These are phyloP conservation scores for Nepenthes gracilis DNA, from an alignment of 148 eudicot genomes.

Conservation along the genomic window DNA sequence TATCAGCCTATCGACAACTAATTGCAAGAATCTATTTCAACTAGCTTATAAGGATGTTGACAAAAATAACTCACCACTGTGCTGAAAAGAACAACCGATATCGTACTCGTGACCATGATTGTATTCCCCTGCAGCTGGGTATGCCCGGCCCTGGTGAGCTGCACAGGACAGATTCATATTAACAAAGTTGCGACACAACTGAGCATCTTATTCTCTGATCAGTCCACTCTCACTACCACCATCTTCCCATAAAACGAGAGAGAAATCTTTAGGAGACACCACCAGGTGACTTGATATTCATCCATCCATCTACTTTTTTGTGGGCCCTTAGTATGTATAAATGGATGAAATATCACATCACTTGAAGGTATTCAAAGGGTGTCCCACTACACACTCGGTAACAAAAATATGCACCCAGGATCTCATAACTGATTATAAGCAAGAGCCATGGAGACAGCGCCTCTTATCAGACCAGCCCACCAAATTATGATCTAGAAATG, in stretches of 20 bases:
- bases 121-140: conserved; percentile 57
- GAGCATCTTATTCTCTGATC: neutral
- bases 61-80: conserved; percentile 41
- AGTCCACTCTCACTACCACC: neutral
- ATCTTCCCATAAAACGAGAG: neutral
- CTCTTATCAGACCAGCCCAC: conserved; percentile 99
- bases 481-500: conserved; percentile 57
- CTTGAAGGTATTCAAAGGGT: no score
- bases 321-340: no score
- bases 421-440: conserved; percentile 61
- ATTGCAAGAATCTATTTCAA: neutral
- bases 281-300: no score
- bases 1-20: no score
- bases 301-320: no score
- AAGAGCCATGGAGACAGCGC: conserved; percentile 95
- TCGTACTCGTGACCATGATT: conserved; percentile 74
- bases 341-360: no score
- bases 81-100: conserved; percentile 64
- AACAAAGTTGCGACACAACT: neutral
- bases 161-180: conserved; percentile 11
- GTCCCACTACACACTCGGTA: no score
- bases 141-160: conserved; percentile 71
- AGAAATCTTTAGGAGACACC: neutral
- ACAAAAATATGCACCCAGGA: no score
- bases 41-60: neutral